Conservation (phyloP, 176 grass and related monocot genomes). For the Eremochloa ophiuroides region DNA sequence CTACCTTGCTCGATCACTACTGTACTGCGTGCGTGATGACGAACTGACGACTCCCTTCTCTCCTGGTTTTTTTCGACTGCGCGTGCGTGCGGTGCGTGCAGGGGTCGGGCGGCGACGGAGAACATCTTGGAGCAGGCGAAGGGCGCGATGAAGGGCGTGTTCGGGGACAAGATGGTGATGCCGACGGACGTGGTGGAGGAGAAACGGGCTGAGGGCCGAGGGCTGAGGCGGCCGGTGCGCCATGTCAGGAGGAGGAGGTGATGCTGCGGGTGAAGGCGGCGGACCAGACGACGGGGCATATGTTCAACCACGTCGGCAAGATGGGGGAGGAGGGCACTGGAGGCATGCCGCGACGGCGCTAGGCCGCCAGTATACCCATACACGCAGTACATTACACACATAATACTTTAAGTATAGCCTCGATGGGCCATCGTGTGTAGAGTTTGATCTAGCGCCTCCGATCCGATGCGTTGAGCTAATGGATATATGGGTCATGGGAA, state of each 20-base stretch:
- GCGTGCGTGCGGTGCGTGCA: background rate
- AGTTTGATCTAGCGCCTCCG: too few relatives aligned
- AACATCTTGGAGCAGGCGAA: constrained; percentile 33
- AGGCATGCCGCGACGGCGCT: background rate
- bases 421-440: too few relatives aligned
- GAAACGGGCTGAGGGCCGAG: background rate
- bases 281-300: constrained; percentile 44
- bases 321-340: constrained; percentile 45
- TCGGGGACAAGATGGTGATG: constrained; percentile 42
- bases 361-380: too few relatives aligned
- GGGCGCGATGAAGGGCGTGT: background rate
- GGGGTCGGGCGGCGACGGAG: constrained; percentile 22
- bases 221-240: background rate
- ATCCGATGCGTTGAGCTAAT: too few relatives aligned
- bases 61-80: background rate
- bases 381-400: too few relatives aligned
- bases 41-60: background rate
- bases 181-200: constrained; percentile 38
- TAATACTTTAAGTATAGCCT: too few relatives aligned
- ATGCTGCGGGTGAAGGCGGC: constrained; percentile 21
- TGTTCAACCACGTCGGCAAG: constrained; percentile 38
- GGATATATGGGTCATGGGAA: too few relatives aligned
- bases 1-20: too few relatives aligned
- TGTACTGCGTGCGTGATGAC: too few relatives aligned
- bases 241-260: background rate